These are phyloP conservation scores for Nelumbo lutea DNA, from an alignment of 164 flowering plant genomes.

Conservation along the genomic window DNA sequence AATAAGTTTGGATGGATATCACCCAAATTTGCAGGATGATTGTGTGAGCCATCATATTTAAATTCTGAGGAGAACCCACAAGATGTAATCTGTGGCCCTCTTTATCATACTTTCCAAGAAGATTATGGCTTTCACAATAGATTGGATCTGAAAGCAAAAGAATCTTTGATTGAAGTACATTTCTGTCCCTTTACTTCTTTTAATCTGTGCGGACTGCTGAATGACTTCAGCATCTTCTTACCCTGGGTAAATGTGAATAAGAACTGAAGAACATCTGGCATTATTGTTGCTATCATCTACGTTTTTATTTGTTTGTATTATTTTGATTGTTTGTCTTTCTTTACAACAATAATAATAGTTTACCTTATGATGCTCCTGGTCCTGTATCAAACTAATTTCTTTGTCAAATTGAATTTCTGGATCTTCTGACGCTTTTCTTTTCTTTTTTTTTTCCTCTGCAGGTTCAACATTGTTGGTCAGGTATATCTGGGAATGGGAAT, in stretches of 20 bases:
- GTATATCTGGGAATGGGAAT: constrained; percentile 29
- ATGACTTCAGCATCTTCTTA: too few species aligned
- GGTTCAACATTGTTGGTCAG: constrained; percentile 99
- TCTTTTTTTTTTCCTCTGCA: constrained; percentile 31
- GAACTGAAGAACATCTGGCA: too few species aligned
- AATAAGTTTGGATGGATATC: background rate
- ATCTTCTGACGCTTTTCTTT: constrained; percentile 2
- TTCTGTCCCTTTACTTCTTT: background rate
- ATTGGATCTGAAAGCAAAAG: background rate
- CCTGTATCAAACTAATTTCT: background rate
- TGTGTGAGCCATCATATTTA: background rate
- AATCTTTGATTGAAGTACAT: background rate
- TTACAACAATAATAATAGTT: background rate
- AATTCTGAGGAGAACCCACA: background rate
- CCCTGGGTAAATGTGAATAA: too few species aligned
- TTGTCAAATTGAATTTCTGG: background rate
- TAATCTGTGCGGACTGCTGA: too few species aligned
- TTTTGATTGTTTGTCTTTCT: too few species aligned
- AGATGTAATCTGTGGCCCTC: background rate
- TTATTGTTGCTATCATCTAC: too few species aligned
- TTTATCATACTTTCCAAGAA: background rate
- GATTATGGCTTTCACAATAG: background rate
- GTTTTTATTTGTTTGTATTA: too few species aligned
- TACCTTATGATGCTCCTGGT: background rate
- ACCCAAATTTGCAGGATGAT: background rate